These are phyloP conservation scores for Tolypocladium sp. DNA, from an alignment of 2,329 filamentous ascomycete genomes.

Conservation along the genomic window DNA sequence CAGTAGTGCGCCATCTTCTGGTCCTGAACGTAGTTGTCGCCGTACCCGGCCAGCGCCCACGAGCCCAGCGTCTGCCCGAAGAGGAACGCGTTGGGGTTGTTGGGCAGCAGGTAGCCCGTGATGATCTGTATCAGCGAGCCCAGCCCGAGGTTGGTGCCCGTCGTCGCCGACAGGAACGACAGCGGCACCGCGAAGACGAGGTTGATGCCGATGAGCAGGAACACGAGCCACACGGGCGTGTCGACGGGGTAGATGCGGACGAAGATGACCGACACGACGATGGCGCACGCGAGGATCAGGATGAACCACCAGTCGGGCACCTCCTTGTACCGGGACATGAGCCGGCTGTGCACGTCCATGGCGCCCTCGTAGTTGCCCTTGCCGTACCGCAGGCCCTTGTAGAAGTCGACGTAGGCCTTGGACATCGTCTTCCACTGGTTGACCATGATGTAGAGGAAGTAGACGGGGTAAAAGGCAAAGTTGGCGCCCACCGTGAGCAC, in stretches of 20 bases:
- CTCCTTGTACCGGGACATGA: conserved; percentile 32
- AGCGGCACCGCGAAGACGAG: conserved; percentile 32
- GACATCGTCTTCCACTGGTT: conserved; percentile 19
- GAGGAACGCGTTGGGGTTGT: conserved; percentile 14
- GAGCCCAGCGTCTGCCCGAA: conserved; percentile 14
- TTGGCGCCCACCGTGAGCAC: conserved; percentile 31
- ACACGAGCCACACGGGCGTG: conserved; percentile 28
- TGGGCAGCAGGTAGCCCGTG: conserved; percentile 15
- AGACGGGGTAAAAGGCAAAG: conserved; percentile 34
- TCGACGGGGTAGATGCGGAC: conserved; percentile 17
- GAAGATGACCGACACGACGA: conserved; percentile 20
- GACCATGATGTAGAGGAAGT: conserved; percentile 31
- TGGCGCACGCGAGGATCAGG: conserved; percentile 22
- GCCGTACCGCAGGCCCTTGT: conserved; percentile 26
- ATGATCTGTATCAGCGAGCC: conserved; percentile 33
- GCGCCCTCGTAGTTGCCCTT: conserved; percentile 30
- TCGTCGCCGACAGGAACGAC: conserved; percentile 33
- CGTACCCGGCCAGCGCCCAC: conserved; percentile 21
- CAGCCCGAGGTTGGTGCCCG: conserved; percentile 32
- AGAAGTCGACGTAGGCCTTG: conserved; percentile 28
- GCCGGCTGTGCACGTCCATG: conserved; percentile 29
- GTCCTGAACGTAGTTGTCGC: conserved; percentile 34
- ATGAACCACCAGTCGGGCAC: conserved; percentile 40
- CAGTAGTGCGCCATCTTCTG: conserved; percentile 43
- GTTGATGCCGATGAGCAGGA: conserved; percentile 28